Percentiles rank a stretch among this genome's conserved stretches.
phyloP scores from a whole-genome alignment of 495 filamentous ascomycete genomes.

The Aspergillus egyptiacus region DNA sequence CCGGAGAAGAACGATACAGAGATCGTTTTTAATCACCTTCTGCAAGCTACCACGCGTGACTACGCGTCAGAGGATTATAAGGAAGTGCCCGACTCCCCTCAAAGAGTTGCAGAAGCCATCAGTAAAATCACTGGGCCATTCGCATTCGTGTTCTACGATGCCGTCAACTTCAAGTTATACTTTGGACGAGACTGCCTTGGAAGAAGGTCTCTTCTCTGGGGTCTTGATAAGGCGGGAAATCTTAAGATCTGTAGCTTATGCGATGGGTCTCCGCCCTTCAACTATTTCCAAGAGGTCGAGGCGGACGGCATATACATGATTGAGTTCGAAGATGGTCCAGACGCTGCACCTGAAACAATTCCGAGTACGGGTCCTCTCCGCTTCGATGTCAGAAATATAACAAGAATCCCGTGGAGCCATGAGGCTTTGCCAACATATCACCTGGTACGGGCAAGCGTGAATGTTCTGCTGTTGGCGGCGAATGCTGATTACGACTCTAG shows the following conservation, averaged over 20 bases:
- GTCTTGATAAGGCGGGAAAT: slow-evolving; percentile 35
- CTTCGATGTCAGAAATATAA: slow-evolving; percentile 24
- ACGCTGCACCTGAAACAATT: not conserved
- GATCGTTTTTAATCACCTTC: slow-evolving; percentile 58
- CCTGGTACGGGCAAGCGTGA: slow-evolving; percentile 34
- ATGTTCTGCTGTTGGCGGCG: not conserved
- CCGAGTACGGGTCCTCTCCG: not conserved
- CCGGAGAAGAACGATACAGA: slow-evolving; percentile 78
- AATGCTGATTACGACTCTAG: slow-evolving; percentile 15
- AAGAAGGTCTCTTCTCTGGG: slow-evolving; percentile 69
- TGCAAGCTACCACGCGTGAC: slow-evolving; percentile 33
- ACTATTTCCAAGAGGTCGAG: slow-evolving; percentile 71
- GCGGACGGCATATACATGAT: slow-evolving; percentile 69
- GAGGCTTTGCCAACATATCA: slow-evolving; percentile 19
- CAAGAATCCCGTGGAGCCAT: slow-evolving; percentile 28
- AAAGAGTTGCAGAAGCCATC: slow-evolving; percentile 47
- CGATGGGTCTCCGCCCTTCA: slow-evolving; percentile 40
- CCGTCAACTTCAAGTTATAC: slow-evolving; percentile 51
- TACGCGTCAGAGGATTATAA: slow-evolving; percentile 14
- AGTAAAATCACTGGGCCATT: slow-evolving; percentile 74
- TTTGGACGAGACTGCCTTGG: slow-evolving; percentile 85
- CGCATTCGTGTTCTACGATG: slow-evolving; percentile 85
- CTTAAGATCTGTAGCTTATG: slow-evolving; percentile 73
- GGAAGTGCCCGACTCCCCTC: slow-evolving; percentile 15
- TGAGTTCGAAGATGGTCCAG: slow-evolving; percentile 40